Percentiles rank a stretch among this genome's conserved stretches.
phyloP scores from a whole-genome alignment of 495 filamentous ascomycete species.

The Articulospora tetracladia region DNA sequence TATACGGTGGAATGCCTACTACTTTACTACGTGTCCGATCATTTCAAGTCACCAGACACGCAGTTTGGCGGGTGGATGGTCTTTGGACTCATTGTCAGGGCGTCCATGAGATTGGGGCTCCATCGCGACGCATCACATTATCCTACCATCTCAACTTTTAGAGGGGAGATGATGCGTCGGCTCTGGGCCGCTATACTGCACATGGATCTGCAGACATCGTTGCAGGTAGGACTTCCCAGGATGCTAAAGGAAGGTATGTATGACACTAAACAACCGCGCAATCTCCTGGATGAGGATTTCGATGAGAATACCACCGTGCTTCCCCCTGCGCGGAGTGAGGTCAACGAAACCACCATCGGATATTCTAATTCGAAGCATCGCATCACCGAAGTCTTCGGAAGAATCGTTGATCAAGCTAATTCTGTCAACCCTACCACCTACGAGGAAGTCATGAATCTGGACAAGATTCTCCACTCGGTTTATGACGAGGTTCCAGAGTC shows the following conservation, averaged over 20 bases:
- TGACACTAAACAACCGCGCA: constrained; percentile 40
- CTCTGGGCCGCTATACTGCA: constrained; percentile 47
- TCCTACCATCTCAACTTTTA: constrained; percentile 45
- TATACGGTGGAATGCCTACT: constrained; percentile 44
- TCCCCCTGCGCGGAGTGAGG: constrained; percentile 34
- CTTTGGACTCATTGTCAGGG: constrained; percentile 39
- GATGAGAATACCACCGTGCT: constrained; percentile 35
- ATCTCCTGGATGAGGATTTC: constrained; percentile 47
- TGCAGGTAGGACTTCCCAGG: constrained; percentile 48
- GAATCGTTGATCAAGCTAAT: constrained; percentile 37
- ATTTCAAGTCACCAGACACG: constrained; percentile 34
- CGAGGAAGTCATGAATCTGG: constrained; percentile 62
- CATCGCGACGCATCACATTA: constrained; percentile 47
- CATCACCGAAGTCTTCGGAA: constrained; percentile 29
- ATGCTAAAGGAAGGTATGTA: constrained; percentile 42
- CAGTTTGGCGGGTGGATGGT: constrained; percentile 45
- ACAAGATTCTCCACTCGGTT: constrained; percentile 55
- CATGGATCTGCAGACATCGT: constrained; percentile 45
- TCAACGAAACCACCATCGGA: constrained; percentile 40
- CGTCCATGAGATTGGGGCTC: constrained; percentile 50
- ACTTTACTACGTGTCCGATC: constrained; percentile 39
- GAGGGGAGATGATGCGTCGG: constrained; percentile 53
- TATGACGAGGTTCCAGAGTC: constrained; percentile 56
- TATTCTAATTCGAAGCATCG: constrained; percentile 18
- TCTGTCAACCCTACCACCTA: constrained; percentile 45